These are phyloP conservation scores for Hypoxylon sp. DNA, from an alignment of 2,329 filamentous ascomycete genomes.

Conservation along the genomic window DNA sequence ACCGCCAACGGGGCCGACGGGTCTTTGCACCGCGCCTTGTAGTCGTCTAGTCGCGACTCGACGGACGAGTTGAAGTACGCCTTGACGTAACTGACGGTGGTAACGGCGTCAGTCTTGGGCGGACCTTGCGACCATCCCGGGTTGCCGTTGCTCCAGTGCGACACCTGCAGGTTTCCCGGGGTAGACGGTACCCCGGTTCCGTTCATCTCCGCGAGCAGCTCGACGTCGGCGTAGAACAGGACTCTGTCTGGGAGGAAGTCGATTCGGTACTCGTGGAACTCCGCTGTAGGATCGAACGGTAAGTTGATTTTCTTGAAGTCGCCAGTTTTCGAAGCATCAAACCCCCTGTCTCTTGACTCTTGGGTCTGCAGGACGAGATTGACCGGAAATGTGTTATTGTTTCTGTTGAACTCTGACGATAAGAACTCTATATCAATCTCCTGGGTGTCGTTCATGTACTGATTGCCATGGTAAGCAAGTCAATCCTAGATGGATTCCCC, in stretches of 20 bases:
- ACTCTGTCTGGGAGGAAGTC: constrained; percentile 77
- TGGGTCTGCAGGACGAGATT: constrained; percentile 83
- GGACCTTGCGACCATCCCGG: constrained; percentile 79
- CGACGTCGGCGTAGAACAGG: constrained; percentile 77
- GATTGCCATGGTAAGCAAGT: constrained; percentile 22
- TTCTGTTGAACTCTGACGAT: constrained; percentile 72
- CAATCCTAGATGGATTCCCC: constrained; percentile 3
- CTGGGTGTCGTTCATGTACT: constrained; percentile 84
- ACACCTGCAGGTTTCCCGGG: constrained; percentile 77
- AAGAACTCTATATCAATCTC: constrained; percentile 88
- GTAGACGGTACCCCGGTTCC: constrained; percentile 70
- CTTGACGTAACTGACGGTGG: constrained; percentile 79
- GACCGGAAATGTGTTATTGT: constrained; percentile 69
- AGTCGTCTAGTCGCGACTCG: constrained; percentile 57
- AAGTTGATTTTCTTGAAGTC: constrained; percentile 72
- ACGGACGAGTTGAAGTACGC: constrained; percentile 83
- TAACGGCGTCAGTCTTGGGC: constrained; percentile 71
- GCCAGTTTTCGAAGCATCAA: constrained; percentile 72
- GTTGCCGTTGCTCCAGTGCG: constrained; percentile 86
- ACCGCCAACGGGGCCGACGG: constrained; percentile 57
- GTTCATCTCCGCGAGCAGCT: constrained; percentile 68
- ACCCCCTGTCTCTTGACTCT: constrained; percentile 70
- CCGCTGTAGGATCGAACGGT: constrained; percentile 74
- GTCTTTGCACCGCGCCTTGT: constrained; percentile 60
- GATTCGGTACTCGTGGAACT: constrained; percentile 84